phyloP scores from a whole-genome alignment of 805 yeast genomes.

The Lachancea lanzarotensis region DNA sequence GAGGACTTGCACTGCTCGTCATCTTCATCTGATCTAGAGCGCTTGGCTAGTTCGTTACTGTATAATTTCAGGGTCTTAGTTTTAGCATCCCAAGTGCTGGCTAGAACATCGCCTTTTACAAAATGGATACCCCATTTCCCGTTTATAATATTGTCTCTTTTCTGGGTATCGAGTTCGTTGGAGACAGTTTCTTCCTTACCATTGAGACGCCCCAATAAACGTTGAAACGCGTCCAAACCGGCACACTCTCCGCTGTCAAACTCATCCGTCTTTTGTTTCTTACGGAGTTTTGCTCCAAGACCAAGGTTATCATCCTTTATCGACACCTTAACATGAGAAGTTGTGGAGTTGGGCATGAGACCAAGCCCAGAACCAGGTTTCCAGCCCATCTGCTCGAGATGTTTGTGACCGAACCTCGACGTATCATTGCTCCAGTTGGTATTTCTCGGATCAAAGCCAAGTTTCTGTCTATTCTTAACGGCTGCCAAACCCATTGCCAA shows the following conservation, averaged over 20 bases:
- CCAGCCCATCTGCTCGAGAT: conserved; percentile 84
- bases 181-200: conserved; percentile 69
- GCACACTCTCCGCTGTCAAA: conserved; percentile 78
- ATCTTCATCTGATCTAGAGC: conserved; percentile 8
- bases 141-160: conserved; percentile 62
- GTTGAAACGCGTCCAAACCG: conserved; percentile 89
- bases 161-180: conserved; percentile 60
- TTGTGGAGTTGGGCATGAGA: conserved; percentile 53
- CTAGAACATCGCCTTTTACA: conserved; percentile 74
- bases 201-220: conserved; percentile 80
- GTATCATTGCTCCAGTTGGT: conserved; percentile 90
- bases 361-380: conserved; percentile 88
- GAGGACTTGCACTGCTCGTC: too few species aligned
- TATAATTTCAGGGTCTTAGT: conserved; percentile 33
- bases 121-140: conserved; percentile 88
- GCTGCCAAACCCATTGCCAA: conserved; percentile 76
- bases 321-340: conserved; percentile 75
- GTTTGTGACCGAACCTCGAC: conserved; percentile 79
- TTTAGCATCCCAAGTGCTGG: conserved; percentile 76
- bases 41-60: conserved; percentile 14
- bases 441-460: conserved; percentile 90
- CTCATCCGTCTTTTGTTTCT: conserved; percentile 53
- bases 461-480: conserved; percentile 68
- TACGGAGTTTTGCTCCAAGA: conserved; percentile 74
- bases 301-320: conserved; percentile 81